Conservation (phyloP, 352 stramenopile genomes). For the Phytophthora brassicae region DNA sequence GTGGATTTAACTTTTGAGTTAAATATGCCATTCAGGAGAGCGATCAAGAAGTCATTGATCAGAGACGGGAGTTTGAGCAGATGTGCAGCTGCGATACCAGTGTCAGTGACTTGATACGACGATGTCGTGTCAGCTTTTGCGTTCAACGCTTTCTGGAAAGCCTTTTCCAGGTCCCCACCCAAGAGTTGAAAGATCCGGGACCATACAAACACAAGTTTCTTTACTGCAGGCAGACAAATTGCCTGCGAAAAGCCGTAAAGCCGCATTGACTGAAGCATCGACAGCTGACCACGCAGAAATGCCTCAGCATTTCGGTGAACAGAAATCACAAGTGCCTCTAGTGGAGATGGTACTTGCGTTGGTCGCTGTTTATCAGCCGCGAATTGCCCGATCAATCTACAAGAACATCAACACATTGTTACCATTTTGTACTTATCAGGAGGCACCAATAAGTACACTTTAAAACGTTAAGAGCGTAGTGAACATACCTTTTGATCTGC, state of each 20-base stretch:
- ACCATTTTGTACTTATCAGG: neutral
- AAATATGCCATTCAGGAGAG: conserved; percentile 55
- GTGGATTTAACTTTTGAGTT: conserved; percentile 15
- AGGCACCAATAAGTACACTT: neutral
- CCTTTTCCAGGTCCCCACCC: conserved; percentile 32
- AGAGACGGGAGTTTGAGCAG: conserved; percentile 70
- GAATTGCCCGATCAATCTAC: conserved; percentile 60
- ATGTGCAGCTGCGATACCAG: conserved; percentile 29
- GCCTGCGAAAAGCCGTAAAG: conserved; percentile 59
- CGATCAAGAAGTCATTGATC: conserved; percentile 74
- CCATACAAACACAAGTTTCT: conserved; percentile 79
- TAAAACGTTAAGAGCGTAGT: neutral
- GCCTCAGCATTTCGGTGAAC: conserved; percentile 75
- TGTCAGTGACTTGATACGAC: conserved; percentile 37
- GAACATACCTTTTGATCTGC: conserved; percentile 63
- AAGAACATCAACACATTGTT: too few relatives aligned
- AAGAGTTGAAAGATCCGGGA: conserved; percentile 72
- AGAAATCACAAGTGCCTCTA: conserved; percentile 67
- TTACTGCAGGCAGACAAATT: conserved; percentile 61
- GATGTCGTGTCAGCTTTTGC: conserved; percentile 20
- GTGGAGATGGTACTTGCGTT: conserved; percentile 44
- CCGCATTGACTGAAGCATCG: conserved; percentile 65
- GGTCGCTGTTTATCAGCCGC: conserved; percentile 49
- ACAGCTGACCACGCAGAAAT: conserved; percentile 70
- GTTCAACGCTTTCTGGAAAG: conserved; percentile 32